Evolutionary conservation across 108 stramenopile species (phyloP), one percentile per base, ranked within the genome.

Genomic region (Heterococcus sp.): DNA sequence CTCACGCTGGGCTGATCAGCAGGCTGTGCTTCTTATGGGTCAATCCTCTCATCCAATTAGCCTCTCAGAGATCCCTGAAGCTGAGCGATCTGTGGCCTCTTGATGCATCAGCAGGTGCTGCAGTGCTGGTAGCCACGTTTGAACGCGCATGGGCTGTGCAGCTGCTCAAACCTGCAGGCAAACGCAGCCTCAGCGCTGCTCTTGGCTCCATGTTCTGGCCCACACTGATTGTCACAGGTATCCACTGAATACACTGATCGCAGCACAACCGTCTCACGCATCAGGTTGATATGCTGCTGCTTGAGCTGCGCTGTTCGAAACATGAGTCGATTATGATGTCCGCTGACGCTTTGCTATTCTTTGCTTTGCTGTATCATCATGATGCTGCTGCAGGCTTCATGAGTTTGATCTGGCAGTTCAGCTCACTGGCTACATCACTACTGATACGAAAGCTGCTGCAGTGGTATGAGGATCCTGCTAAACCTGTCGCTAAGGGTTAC

Each of bases 381-480:
- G n/a, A n/a, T n/a, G n/a, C n/a, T n/a, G n/a, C n/a, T n/a, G n/a
- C n/a, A n/a, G n/a, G n/a, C 46, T 8, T 58, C 14, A 58, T 77
- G 3, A 69, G 69, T 28, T 0, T 77, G 14, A 28, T 26, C n/a
- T 69, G 70, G 39, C 76, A 72, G 70, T 0, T 37, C 8, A 36
- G 40, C 27, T 32, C 37, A 46, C 76, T 77, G 8, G 26, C 31
- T 2, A 28, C 70, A 0, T 69, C 76, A 14, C 69, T 77, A 1
- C 68, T 77, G 40, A 33, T 77, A 21, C 76, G 70, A 46, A 39
- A 77, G 69, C 69, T 77, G n/a, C 76, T 77, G 31, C 4, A 5
- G 70, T 77, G 76, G 76, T 65, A 69, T 40, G 30, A 38, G 29
- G 28, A 69, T 14, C 30, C 8, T 32, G 64, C 68, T 38, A 3